Conservation (phyloP, 371 early-diverging fungal species). For the Smittium culicis region DNA sequence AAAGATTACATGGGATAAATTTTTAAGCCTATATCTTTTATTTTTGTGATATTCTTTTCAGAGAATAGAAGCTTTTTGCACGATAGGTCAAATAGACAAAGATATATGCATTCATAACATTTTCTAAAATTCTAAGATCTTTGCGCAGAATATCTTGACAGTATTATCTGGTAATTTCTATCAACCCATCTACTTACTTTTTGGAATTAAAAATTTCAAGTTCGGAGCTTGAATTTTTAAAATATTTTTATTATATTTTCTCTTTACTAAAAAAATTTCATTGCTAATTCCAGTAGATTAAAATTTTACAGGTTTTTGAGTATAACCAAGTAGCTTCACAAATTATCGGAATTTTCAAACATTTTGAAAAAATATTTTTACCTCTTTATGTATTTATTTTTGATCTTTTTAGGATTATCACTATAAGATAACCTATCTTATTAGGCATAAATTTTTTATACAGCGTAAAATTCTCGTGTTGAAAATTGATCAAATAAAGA, state of each 20-base stretch:
- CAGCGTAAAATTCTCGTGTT: background rate
- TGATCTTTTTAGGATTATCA: background rate
- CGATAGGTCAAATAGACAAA: background rate
- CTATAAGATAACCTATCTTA: background rate
- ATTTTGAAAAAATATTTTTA: background rate
- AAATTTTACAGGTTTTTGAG: background rate
- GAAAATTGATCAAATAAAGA: background rate
- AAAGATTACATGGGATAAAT: background rate
- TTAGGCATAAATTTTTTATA: background rate
- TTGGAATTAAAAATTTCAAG: background rate
- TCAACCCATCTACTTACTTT: background rate
- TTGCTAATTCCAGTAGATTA: background rate
- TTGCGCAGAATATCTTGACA: background rate
- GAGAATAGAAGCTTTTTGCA: too few species aligned
- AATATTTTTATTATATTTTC: background rate
- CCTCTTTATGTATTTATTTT: background rate
- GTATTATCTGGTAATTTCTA: background rate
- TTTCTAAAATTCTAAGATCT: background rate
- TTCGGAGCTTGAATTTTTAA: background rate
- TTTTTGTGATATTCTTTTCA: background rate
- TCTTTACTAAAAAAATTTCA: background rate
- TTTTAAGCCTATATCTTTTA: background rate
- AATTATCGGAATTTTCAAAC: background rate
- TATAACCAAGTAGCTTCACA: background rate
- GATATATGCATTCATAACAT: background rate